These are phyloP conservation scores for Myxozyma geophila DNA, from an alignment of 805 yeast genomes.

Conservation along the genomic window DNA sequence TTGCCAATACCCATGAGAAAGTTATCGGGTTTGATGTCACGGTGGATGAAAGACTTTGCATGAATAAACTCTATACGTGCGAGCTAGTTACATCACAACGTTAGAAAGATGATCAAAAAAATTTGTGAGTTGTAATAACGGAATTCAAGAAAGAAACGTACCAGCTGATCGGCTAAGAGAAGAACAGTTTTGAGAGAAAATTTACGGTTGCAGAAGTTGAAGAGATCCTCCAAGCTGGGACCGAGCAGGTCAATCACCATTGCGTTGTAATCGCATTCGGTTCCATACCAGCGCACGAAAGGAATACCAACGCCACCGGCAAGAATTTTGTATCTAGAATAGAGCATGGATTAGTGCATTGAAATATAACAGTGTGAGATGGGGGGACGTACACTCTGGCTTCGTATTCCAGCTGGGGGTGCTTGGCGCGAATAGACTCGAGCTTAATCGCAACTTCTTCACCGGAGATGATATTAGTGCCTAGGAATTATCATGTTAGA, in stretches of 20 bases:
- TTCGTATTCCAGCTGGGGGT: conserved; percentile 96
- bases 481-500: conserved; percentile 39
- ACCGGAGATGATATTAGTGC: conserved; percentile 91
- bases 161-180: conserved; percentile 88
- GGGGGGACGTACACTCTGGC: conserved; percentile 65
- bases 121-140: not conserved
- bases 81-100: conserved; percentile 42
- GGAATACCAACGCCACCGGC: conserved; percentile 98
- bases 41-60: conserved; percentile 86
- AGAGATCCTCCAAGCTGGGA: conserved; percentile 91
- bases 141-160: not conserved
- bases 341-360: not conserved
- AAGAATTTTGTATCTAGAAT: conserved; percentile 68
- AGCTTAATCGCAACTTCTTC: conserved; percentile 97
- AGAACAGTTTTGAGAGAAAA: conserved; percentile 92
- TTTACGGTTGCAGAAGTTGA: conserved; percentile 93
- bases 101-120: not conserved
- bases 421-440: conserved; percentile 87
- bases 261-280: conserved; percentile 94
- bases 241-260: conserved; percentile 96
- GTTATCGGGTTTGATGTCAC: conserved; percentile 84
- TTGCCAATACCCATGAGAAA: conserved; percentile 88
- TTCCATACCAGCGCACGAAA: conserved; percentile 94
- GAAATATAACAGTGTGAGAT: not conserved
- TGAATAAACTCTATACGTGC: conserved; percentile 95